Evolutionary conservation across 225 moss, liverwort and hornwort species (phyloP), one percentile per base, ranked within the genome.

Genomic region (Marchantia polymorpha): DNA sequence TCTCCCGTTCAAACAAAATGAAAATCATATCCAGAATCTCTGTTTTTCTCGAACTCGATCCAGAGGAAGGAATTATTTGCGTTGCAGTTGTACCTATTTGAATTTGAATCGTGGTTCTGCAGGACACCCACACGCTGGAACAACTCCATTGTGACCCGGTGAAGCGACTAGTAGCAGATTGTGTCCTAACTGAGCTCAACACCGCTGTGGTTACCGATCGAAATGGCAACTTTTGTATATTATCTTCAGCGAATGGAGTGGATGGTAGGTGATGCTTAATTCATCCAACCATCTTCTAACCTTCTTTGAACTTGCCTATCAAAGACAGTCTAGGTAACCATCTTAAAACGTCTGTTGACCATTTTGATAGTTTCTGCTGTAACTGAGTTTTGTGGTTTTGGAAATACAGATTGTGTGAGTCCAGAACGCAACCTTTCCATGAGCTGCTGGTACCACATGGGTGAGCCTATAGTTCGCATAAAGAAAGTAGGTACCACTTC

Each of bases 371-470:
- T 4, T 39, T 15, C 30, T 46, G 8, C 46, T 17, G 12, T 39
- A n/a, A 49, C 50, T 54, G 72, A 69, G n/a, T 8, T 73, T 16
- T 15, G 25, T 49, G 65, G 49, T 39, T 22, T 16, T 58, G 19
- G 53, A 69, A 79, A 64, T 69, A 64, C 81, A 92, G 96, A 92
- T 69, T 92, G 91, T 80, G 83, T 87, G 49, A 93, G 91, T 86
- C 95, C 99, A 79, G 99, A 99, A 85, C 89, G 90, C 64, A 99
- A 99, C 86, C 84, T 99, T 53, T 84, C 88, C 26, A 81, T 87
- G 72, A 92, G 87, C 78, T 95, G 92, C 88, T 99, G 95, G 99
- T 99, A 92, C 67, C 93, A 99, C 85, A 84, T 92, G 52, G 95
- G 95, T 25, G 99, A 99, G 85, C 88, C 90, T 10, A 84, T 95